These are phyloP conservation scores for Kentomonas sorsogonicus DNA, from an alignment of 208 protist genomes.

Conservation along the genomic window DNA sequence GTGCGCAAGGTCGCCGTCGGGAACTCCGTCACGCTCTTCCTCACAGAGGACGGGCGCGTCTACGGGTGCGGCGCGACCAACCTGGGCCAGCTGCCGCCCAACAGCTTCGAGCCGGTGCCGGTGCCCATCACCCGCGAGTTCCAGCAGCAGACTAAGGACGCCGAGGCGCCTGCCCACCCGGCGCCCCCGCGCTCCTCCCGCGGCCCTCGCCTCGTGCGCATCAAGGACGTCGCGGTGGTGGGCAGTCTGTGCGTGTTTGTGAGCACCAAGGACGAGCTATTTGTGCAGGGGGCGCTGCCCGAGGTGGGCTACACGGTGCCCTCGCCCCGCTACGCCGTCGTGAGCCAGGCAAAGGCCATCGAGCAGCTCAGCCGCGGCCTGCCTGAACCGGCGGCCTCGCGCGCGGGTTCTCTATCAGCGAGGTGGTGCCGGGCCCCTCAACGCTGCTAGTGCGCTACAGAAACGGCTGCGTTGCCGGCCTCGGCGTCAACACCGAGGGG, in stretches of 20 bases:
- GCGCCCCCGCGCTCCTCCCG: not conserved
- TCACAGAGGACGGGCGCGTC: constrained; percentile 50
- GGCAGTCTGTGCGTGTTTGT: constrained; percentile 40
- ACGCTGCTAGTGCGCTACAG: constrained; percentile 54
- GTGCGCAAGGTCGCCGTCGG: constrained; percentile 46
- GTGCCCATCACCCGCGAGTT: constrained; percentile 49
- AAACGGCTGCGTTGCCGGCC: constrained; percentile 58
- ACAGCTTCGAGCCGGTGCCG: constrained; percentile 57
- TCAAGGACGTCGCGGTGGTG: constrained; percentile 59
- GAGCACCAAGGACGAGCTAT: constrained; percentile 50
- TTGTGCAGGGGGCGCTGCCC: constrained; percentile 54
- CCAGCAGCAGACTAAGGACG: constrained; percentile 8
- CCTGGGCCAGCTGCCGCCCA: constrained; percentile 51
- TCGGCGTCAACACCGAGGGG: constrained; percentile 68
- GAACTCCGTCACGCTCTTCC: constrained; percentile 68
- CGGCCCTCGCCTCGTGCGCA: constrained; percentile 40
- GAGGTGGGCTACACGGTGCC: constrained; percentile 55
- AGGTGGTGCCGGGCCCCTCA: constrained; percentile 32
- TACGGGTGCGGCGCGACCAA: constrained; percentile 70
- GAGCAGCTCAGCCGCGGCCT: constrained; percentile 15
- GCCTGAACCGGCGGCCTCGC: not conserved
- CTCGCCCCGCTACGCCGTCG: constrained; percentile 39
- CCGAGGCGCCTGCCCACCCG: not conserved
- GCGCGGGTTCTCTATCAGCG: constrained; percentile 28
- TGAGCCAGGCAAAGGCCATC: constrained; percentile 40